Evolutionary conservation across 306 rosid genomes (phyloP).

Genomic region (Vigna mungo): DNA sequence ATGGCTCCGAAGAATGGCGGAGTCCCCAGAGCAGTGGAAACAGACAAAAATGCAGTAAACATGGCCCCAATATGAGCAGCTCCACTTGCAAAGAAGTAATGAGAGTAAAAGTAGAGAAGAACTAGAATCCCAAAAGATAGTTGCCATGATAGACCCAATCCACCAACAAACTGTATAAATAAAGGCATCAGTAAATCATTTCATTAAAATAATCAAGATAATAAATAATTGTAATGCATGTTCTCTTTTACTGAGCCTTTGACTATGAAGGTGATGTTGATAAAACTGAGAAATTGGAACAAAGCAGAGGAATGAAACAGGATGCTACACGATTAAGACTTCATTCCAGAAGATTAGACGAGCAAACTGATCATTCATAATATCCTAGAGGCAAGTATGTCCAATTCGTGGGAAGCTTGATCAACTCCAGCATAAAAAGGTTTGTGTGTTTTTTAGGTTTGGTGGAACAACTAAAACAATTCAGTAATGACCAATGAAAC

Average conservation of each 20-base stretch:
- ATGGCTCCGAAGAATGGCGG: constrained; percentile 91
- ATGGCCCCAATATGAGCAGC: constrained; percentile 99
- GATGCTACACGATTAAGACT: constrained; percentile 11
- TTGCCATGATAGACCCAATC: constrained; percentile 98
- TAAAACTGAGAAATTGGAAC: constrained; percentile 10
- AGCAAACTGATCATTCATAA: constrained; percentile 22
- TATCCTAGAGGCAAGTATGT: neutral
- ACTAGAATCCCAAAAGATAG: constrained; percentile 90
- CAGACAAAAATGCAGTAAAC: constrained; percentile 98
- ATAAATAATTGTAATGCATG: neutral
- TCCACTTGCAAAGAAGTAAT: constrained; percentile 99
- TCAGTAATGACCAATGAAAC: neutral
- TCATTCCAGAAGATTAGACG: constrained; percentile 26
- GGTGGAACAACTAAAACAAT: constrained; percentile 23
- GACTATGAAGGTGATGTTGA: neutral
- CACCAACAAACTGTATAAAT: constrained; percentile 84
- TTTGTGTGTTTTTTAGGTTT: constrained; percentile 8
- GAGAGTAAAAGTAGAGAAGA: constrained; percentile 96
- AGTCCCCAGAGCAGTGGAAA: constrained; percentile 97
- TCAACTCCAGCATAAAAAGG: constrained; percentile 18
- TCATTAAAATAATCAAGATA: constrained; percentile 22
- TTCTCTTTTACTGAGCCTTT: neutral
- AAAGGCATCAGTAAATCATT: constrained; percentile 36
- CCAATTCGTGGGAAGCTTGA: neutral
- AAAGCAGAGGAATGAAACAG: constrained; percentile 26